Conservation (phyloP, 1,284 basidiomycete species). For the Entoloma clypeatum region DNA sequence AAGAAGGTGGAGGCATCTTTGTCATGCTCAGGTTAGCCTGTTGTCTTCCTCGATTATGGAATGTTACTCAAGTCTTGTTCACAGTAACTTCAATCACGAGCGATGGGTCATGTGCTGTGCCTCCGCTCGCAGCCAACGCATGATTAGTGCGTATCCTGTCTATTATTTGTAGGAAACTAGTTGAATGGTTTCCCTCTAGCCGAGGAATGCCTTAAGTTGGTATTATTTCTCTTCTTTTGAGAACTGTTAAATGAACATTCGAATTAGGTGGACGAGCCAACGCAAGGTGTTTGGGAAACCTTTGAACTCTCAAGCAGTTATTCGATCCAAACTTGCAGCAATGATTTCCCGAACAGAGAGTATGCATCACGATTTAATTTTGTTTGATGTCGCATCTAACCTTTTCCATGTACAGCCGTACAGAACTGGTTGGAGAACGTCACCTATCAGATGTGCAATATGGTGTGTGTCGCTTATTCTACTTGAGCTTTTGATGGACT, state of each 20-base stretch:
- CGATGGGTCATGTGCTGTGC: slow-evolving; percentile 73
- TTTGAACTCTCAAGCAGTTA: slow-evolving; percentile 73
- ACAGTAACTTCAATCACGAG: slow-evolving; percentile 62
- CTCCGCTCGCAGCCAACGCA: too few relatives aligned
- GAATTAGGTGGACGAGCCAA: slow-evolving; percentile 56
- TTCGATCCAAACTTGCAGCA: slow-evolving; percentile 70
- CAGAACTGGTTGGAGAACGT: slow-evolving; percentile 80
- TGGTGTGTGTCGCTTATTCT: too few relatives aligned
- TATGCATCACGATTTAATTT: too few relatives aligned
- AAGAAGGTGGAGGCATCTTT: slow-evolving; percentile 73
- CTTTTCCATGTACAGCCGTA: too few relatives aligned
- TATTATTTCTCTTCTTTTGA: too few relatives aligned
- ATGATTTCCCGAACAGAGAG: slow-evolving; percentile 79
- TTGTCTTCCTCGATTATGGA: too few relatives aligned
- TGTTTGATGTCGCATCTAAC: too few relatives aligned
- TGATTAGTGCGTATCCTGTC: too few relatives aligned
- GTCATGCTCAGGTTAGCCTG: slow-evolving; percentile 68
- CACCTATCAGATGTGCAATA: slow-evolving; percentile 79
- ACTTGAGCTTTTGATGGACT: neutral
- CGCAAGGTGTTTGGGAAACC: slow-evolving; percentile 78
- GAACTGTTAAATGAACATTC: too few relatives aligned
- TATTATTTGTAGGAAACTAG: too few relatives aligned
- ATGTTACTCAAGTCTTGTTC: too few relatives aligned
- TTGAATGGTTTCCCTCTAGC: too few relatives aligned
- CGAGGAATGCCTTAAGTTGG: slow-evolving; percentile 63